phyloP scores from a whole-genome alignment of 441 rosid species.

The Viola pubescens region DNA sequence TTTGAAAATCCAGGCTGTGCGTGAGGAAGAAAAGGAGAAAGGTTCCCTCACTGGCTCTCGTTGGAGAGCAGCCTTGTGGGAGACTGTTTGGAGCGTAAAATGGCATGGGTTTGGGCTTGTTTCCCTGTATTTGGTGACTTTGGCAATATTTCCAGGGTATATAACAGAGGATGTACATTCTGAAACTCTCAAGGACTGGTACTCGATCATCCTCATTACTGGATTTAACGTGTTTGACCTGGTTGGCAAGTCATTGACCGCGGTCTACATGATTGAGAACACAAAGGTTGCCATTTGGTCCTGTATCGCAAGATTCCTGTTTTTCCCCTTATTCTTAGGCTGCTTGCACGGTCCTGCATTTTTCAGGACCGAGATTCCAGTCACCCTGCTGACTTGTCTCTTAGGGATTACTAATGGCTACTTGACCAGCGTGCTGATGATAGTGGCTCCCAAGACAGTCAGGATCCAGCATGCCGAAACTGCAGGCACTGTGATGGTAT shows the following conservation, averaged over 20 bases:
- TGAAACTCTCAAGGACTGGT: constrained; percentile 73
- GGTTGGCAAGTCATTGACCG: constrained; percentile 82
- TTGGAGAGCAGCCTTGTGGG: constrained; percentile 64
- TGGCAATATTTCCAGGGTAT: constrained; percentile 86
- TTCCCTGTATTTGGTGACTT: constrained; percentile 58
- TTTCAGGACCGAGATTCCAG: constrained; percentile 80
- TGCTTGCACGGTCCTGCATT: constrained; percentile 84
- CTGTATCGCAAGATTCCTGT: constrained; percentile 59
- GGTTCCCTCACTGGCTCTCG: constrained; percentile 41
- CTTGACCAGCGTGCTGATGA: constrained; percentile 80
- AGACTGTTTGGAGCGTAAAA: constrained; percentile 49
- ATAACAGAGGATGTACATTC: constrained; percentile 92
- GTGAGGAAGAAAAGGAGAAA: constrained; percentile 37
- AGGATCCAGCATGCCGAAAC: constrained; percentile 74
- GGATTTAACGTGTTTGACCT: constrained; percentile 76
- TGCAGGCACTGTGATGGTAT: constrained; percentile 76
- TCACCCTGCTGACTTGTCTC: constrained; percentile 57
- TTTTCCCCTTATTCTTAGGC: constrained; percentile 73
- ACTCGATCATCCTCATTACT: constrained; percentile 57
- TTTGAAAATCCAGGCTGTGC: constrained; percentile 45
- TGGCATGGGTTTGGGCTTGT: constrained; percentile 72
- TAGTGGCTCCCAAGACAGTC: constrained; percentile 69
- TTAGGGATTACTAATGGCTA: constrained; percentile 87
- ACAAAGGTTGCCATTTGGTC: constrained; percentile 54
- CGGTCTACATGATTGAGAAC: constrained; percentile 46